Base-by-base conservation (phyloP, 495 filamentous ascomycete genomes). In the Xylaria cubensis region DNA sequence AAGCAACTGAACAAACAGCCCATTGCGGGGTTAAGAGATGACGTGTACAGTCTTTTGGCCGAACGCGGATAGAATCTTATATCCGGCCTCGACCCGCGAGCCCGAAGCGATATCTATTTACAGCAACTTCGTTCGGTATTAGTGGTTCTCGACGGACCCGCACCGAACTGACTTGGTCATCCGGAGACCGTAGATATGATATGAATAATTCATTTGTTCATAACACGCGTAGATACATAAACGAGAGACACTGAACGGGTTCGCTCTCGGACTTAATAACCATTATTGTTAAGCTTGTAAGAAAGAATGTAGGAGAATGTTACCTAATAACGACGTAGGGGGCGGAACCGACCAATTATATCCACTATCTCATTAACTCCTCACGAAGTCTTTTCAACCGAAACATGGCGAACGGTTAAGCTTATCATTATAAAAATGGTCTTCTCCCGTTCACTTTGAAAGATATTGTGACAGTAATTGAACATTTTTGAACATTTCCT, bases 261-360 rank as follows among this genome's bases (percentile, higher is more conserved):
- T 65, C 63, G 63, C 15, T 15, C 63, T 50, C 63, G 63, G 63
- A 65, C 19, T 65, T 65, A 65, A 65, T 4, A 17, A 7, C 32
- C 13, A 59, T 6, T 24, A 17, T 12, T 32, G 15, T 12, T 34
- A 12, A 34, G 26, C 26, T 12, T 34, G 4, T 13, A 42, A 13
- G 13, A 42, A 42, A 42, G 39, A 42, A 42, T 9, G 39, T 42
- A 21, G 58, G 17, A 39, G 34, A 62, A 62, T 62, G 9, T 36
- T 62, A 36, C 58, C 34, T 41, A 62, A 62, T 13, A 62, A 17
- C 12, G 55, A 59, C 55, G 58, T 36, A 21, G 56, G 34, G 2
- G 29, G n/a, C n/a, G 50, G 50, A 51, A 61, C 34, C 19, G 17
- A n/a, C 58, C 58, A 61, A 61, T 61, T 34, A 61, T 19, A 61